A percentile compares a stretch with the other conserved stretches of the same genome.
phyloP scores from a whole-genome alignment of 306 rosid species.

The Hippophae rhamnoides region DNA sequence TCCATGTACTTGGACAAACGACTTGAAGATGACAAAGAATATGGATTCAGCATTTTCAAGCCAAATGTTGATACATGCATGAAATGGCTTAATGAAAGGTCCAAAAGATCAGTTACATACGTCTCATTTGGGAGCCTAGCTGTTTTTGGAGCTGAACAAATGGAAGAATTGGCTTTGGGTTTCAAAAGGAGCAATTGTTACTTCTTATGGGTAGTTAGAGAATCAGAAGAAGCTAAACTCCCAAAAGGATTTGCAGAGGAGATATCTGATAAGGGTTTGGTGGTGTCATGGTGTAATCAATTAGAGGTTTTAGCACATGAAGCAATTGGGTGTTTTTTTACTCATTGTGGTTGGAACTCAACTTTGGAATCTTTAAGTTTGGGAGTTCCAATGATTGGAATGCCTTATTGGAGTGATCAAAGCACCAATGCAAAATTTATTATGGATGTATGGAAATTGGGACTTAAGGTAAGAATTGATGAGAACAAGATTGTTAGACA shows the following conservation, averaged over 20 bases:
- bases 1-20: conserved; percentile 11
- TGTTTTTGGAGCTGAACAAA: not conserved
- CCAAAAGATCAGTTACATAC: conserved; percentile 9
- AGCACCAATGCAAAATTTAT: no score
- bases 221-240: conserved; percentile 8
- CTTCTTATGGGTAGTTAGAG: conserved; percentile 15
- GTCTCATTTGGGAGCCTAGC: conserved; percentile 22
- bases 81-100: conserved; percentile 7
- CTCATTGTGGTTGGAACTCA: not conserved
- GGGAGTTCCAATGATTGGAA: no score
- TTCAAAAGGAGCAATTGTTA: not conserved
- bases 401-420: no score
- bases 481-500: no score
- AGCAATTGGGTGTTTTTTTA: conserved; percentile 10
- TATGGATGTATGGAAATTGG: no score
- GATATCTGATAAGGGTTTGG: conserved; percentile 1
- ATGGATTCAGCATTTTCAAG: conserved; percentile 2
- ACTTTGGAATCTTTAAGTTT: no score
- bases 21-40: conserved; percentile 7
- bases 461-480: no score
- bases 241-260: conserved; percentile 1
- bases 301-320: conserved; percentile 11
- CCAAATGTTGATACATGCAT: conserved; percentile 2
- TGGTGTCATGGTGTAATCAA: conserved; percentile 11
- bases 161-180: conserved; percentile 17